Percentiles rank a stretch among this genome's conserved stretches.
Conservation (phyloP, 164 flowering plant genomes). For the Litsea cubeba region DNA sequence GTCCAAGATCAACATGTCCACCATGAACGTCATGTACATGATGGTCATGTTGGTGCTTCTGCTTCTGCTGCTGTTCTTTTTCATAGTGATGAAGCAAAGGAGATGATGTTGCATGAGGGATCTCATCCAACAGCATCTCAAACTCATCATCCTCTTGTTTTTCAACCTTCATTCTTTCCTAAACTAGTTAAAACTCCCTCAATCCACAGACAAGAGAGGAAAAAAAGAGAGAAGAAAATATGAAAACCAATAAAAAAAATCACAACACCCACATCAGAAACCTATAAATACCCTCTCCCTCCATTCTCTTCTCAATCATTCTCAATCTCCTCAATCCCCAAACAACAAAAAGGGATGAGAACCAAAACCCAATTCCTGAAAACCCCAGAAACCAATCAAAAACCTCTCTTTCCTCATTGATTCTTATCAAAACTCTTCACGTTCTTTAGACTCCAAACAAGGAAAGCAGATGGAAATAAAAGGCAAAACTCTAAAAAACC, state of each 20-base stretch:
- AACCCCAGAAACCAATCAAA: background rate
- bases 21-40: slow-evolving; percentile 10
- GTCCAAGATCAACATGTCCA: slow-evolving; percentile 5
- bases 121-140: slow-evolving; percentile 35
- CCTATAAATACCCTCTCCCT: background rate
- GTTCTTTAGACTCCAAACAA: too few relatives aligned
- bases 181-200: background rate
- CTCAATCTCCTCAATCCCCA: background rate
- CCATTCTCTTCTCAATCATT: background rate
- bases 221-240: background rate
- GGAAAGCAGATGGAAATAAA: too few relatives aligned
- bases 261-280: slow-evolving; percentile 19
- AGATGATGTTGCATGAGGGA: slow-evolving; percentile 33
- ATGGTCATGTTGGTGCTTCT: slow-evolving; percentile 7
- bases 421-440: too few relatives aligned
- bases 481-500: slow-evolving; percentile 9
- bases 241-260: slow-evolving; percentile 12
- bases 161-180: slow-evolving; percentile 22
- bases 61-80: slow-evolving; percentile 7
- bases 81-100: slow-evolving; percentile 16
- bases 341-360: background rate
- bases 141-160: slow-evolving; percentile 26
- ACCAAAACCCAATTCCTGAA: slow-evolving; percentile 6
- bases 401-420: background rate
- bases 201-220: background rate